Conservation (phyloP, 345 rosid species). For the Gossypium ekmanianum region DNA sequence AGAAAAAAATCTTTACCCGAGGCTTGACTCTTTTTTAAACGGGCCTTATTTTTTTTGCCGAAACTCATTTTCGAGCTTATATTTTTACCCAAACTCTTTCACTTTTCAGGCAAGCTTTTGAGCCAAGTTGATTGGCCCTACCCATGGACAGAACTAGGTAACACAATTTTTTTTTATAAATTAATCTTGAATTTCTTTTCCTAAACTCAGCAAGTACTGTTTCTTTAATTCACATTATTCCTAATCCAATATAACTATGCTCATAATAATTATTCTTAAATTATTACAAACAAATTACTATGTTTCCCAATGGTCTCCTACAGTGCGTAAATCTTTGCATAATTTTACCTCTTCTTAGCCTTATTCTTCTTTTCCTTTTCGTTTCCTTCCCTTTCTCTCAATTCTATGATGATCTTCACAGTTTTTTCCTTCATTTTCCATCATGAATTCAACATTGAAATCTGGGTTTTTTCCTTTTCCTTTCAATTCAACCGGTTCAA, state of each 20-base stretch:
- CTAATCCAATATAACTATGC: slow-evolving; percentile 20
- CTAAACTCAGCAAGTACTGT: slow-evolving; percentile 19
- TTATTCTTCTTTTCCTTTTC: slow-evolving; percentile 19
- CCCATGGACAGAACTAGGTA: accelerated
- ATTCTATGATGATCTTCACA: background rate
- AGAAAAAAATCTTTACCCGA: too few species aligned
- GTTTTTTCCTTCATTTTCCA: slow-evolving; percentile 12
- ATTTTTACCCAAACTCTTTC: too few species aligned
- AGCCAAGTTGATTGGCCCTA: accelerated
- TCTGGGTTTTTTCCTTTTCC: slow-evolving; percentile 2
- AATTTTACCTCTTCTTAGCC: slow-evolving; percentile 23
- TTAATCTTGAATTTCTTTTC: slow-evolving; percentile 12
- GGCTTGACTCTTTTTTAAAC: too few species aligned
- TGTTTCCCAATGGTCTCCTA: slow-evolving; percentile 20
- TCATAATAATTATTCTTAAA: slow-evolving; percentile 37
- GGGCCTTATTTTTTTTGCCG: accelerated
- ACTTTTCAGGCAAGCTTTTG: accelerated
- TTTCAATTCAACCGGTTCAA: too few species aligned
- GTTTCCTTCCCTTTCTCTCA: slow-evolving; percentile 11
- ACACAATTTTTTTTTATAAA: background rate
- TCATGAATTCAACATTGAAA: slow-evolving; percentile 10
- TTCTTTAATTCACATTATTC: background rate
- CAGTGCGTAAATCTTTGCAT: slow-evolving; percentile 13
- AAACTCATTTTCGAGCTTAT: accelerated
- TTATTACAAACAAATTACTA: slow-evolving; percentile 32